These are phyloP conservation scores for Steccherinum ochraceum DNA, from an alignment of 768 basidiomycete species.

Conservation along the genomic window DNA sequence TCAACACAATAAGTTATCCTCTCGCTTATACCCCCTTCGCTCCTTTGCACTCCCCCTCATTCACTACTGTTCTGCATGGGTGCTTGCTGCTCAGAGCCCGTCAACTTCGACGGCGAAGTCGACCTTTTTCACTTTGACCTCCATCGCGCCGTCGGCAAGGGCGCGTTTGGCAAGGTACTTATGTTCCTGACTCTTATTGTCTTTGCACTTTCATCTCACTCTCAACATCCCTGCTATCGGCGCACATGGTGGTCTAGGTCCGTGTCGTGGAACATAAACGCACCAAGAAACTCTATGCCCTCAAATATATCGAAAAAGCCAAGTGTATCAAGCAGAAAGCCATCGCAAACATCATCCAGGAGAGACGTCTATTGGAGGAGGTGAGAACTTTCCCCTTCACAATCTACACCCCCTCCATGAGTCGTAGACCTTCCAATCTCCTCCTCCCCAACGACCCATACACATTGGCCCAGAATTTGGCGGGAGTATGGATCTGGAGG, in stretches of 20 bases:
- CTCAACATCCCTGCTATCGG: constrained; percentile 1
- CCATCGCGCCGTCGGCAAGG: constrained; percentile 91
- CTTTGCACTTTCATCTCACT: background rate
- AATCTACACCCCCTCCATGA: background rate
- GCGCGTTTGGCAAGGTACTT: constrained; percentile 94
- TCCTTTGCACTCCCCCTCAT: constrained; percentile 7
- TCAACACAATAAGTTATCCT: constrained; percentile 11
- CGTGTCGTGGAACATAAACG: constrained; percentile 96
- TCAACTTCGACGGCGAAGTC: constrained; percentile 56
- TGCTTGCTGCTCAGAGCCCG: constrained; percentile 32
- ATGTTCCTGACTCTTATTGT: constrained; percentile 5
- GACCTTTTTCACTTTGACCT: constrained; percentile 97
- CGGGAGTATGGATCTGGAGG: too few species aligned
- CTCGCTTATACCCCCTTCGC: constrained; percentile 3
- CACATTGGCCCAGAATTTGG: too few species aligned
- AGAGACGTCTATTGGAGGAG: constrained; percentile 89
- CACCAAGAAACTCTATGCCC: constrained; percentile 85
- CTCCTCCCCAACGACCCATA: too few species aligned
- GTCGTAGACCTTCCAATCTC: background rate
- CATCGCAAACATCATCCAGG: constrained; percentile 90
- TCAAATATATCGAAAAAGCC: constrained; percentile 98
- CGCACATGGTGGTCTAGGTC: constrained; percentile 46
- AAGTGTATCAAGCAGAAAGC: constrained; percentile 88
- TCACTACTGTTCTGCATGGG: constrained; percentile 16
- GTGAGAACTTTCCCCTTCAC: constrained; percentile 29